Evolutionary conservation across 805 yeast genomes (phyloP).

Genomic region (Suhomyces prunicola): DNA sequence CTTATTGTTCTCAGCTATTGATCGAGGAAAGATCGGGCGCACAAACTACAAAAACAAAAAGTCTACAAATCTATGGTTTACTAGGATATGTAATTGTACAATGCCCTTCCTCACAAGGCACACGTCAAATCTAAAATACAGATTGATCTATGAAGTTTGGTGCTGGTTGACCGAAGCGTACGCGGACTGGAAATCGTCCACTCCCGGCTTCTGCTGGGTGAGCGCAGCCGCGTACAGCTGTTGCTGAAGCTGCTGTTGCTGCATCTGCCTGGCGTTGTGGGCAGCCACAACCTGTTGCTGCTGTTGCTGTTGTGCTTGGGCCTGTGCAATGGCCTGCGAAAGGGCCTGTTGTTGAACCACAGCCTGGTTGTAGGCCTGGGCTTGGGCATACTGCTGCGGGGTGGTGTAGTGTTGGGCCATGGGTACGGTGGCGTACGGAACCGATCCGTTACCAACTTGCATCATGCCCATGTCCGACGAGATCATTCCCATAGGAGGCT

Average conservation of each 20-base stretch:
- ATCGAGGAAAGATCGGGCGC: not conserved
- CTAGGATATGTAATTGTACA: not conserved
- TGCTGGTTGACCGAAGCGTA: slow-evolving; percentile 1
- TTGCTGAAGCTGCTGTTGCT: slow-evolving; percentile 9
- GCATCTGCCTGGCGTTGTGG: slow-evolving; percentile 1
- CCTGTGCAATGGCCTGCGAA: slow-evolving; percentile 19
- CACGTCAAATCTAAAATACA: slow-evolving; percentile 1
- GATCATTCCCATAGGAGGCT: slow-evolving; percentile 8
- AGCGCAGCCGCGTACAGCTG: slow-evolving; percentile 5
- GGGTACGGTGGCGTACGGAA: slow-evolving; percentile 7
- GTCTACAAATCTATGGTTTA: not conserved
- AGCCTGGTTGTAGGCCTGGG: slow-evolving; percentile 15
- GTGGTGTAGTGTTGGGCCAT: slow-evolving; percentile 4
- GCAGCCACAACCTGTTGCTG: slow-evolving; percentile 13
- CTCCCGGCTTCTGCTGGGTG: slow-evolving; percentile 2
- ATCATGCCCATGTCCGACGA: slow-evolving; percentile 7
- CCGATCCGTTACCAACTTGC: slow-evolving; percentile 1
- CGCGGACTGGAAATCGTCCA: slow-evolving; percentile 1
- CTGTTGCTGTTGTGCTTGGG: slow-evolving; percentile 15
- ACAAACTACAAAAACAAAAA: not conserved
- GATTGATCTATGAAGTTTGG: not conserved
- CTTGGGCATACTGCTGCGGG: slow-evolving; percentile 6
- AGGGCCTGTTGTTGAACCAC: slow-evolving; percentile 20
- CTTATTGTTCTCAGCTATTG: not conserved
- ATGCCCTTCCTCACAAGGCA: not conserved